Evolutionary conservation across 1,284 basidiomycete genomes (phyloP).

Genomic region (Ganoderma resinaceum): DNA sequence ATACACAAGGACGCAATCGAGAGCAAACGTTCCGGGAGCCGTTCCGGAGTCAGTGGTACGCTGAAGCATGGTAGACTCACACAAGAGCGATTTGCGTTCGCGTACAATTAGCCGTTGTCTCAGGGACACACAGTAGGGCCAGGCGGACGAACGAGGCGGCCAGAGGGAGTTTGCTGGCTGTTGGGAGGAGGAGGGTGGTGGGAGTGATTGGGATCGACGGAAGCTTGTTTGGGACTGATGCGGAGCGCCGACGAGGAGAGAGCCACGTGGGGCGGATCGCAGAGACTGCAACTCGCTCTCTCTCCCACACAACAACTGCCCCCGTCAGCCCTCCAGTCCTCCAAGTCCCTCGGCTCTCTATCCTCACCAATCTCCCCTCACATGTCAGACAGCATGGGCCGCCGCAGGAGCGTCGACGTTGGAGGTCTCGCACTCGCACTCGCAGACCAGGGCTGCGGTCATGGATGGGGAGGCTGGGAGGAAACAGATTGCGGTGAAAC

Average conservation of each 20-base stretch:
- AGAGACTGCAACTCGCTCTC: constrained; percentile 8
- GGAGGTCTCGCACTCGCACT: constrained; percentile 85
- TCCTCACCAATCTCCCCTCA: not conserved
- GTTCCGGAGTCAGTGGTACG: not conserved
- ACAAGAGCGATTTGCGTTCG: not conserved
- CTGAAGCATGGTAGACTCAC: not conserved
- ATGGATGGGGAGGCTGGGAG: constrained; percentile 78
- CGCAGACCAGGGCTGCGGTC: constrained; percentile 64
- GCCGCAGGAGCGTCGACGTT: constrained; percentile 83
- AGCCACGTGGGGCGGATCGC: constrained; percentile 34
- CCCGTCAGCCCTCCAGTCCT: constrained; percentile 1
- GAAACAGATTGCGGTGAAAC: constrained; percentile 60
- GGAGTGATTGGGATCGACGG: not conserved
- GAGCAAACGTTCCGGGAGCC: constrained; percentile 1
- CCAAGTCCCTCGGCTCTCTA: not conserved
- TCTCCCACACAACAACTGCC: constrained; percentile 7
- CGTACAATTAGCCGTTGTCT: not conserved
- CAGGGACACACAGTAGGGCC: not conserved
- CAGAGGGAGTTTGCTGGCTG: not conserved
- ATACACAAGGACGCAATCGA: not conserved
- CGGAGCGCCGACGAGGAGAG: constrained; percentile 21
- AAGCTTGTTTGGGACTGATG: constrained; percentile 2
- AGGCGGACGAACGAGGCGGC: not conserved
- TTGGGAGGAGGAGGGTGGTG: constrained; percentile 7
- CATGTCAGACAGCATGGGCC: constrained; percentile 32